Conservation (phyloP, 768 basidiomycete genomes). For the Russula virescens region DNA sequence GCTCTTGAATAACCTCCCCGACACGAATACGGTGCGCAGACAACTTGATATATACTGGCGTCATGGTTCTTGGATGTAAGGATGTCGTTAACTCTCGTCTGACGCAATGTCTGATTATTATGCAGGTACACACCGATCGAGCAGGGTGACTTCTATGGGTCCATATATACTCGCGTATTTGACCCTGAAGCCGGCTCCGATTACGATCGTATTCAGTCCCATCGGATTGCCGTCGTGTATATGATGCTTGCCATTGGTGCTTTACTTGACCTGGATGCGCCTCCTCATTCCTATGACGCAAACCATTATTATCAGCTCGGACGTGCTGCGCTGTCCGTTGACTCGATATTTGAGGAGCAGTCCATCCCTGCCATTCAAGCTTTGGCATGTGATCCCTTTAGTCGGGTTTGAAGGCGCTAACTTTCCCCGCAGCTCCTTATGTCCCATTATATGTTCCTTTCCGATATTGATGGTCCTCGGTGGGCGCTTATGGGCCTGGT, state of each 20-base stretch:
- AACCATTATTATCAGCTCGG: constrained; percentile 56
- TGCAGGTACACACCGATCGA: constrained; percentile 62
- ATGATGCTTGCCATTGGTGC: constrained; percentile 61
- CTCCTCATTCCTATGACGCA: constrained; percentile 48
- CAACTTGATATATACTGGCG: constrained; percentile 53
- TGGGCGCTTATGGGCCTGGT: constrained; percentile 69
- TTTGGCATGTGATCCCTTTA: constrained; percentile 39
- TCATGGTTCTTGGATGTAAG: constrained; percentile 70
- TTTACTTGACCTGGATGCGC: constrained; percentile 53
- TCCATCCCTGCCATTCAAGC: constrained; percentile 60
- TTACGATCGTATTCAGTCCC: constrained; percentile 41
- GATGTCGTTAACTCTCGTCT: constrained; percentile 18
- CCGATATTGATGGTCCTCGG: constrained; percentile 49
- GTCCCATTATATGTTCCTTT: constrained; percentile 43
- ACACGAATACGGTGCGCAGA: constrained; percentile 29
- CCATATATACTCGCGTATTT: constrained; percentile 49
- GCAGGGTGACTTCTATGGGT: constrained; percentile 49
- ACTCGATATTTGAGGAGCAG: constrained; percentile 61
- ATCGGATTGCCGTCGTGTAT: constrained; percentile 54
- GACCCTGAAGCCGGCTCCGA: constrained; percentile 36
- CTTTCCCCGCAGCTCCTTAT: constrained; percentile 46
- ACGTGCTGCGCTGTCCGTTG: constrained; percentile 52
- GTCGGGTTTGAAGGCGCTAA: constrained; percentile 22
- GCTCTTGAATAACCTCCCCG: constrained; percentile 45
- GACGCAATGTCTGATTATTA: neutral